A percentile compares a stretch with the other conserved stretches of the same genome.
Evolutionary conservation across 371 early-diverging fungal species (phyloP).

Genomic region (Amoeboaphelidium occidentale): DNA sequence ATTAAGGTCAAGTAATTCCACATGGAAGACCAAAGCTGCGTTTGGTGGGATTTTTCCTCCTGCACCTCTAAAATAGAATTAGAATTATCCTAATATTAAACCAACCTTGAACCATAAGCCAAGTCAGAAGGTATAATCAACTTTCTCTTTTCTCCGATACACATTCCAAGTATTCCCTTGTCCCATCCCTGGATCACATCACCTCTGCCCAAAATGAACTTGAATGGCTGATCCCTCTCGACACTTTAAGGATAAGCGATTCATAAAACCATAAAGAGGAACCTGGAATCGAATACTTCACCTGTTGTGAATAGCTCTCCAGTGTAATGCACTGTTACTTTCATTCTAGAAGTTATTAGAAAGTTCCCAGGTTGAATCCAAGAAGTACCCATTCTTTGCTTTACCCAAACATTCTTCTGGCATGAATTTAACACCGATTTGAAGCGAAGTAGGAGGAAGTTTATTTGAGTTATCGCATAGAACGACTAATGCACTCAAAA

Average conservation of each 20-base stretch:
- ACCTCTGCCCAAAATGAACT: slow-evolving; percentile 36
- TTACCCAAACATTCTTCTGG: background rate
- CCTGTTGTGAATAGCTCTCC: background rate
- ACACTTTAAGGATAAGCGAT: too few species aligned
- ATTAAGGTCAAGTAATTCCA: slow-evolving; percentile 15
- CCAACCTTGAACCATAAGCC: slow-evolving; percentile 2
- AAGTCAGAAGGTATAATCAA: slow-evolving; percentile 2
- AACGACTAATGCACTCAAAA: too few species aligned
- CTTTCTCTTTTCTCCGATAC: slow-evolving; percentile 1
- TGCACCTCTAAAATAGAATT: too few species aligned
- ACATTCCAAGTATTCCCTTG: slow-evolving; percentile 3
- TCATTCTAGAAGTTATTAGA: too few species aligned
- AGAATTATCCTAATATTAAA: too few species aligned
- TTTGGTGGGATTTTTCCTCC: slow-evolving; percentile 20
- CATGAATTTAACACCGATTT: background rate
- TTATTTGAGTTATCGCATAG: too few species aligned
- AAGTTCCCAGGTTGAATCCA: too few species aligned
- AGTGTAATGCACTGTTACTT: background rate
- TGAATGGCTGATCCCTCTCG: slow-evolving; percentile 40
- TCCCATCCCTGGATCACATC: slow-evolving; percentile 10
- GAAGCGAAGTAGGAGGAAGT: background rate
- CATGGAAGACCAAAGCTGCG: slow-evolving; percentile 21
- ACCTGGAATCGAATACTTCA: background rate
- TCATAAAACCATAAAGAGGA: too few species aligned
- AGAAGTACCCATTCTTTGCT: background rate